phyloP scores from a whole-genome alignment of 2,329 filamentous ascomycete species.

The Macroventuria anomochaeta region DNA sequence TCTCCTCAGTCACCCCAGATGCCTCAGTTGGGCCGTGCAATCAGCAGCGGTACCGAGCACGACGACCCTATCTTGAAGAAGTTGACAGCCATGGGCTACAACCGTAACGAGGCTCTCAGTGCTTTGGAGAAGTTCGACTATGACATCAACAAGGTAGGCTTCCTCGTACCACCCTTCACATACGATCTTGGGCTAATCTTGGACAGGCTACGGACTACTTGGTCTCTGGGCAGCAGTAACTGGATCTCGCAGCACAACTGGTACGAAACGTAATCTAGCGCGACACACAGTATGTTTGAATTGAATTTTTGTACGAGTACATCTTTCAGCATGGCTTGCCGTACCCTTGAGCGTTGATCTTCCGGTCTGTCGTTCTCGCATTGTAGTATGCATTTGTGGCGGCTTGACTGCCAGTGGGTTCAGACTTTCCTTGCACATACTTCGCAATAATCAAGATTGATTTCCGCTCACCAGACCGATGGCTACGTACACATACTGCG shows the following conservation, averaged over 20 bases:
- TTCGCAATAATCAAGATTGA: slow-evolving; percentile 27
- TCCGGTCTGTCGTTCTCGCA: slow-evolving; percentile 19
- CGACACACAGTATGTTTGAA: slow-evolving; percentile 14
- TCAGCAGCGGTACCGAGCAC: slow-evolving; percentile 77
- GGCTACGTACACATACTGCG: background rate
- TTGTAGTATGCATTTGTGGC: slow-evolving; percentile 22
- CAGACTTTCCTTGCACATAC: slow-evolving; percentile 34
- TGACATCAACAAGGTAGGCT: slow-evolving; percentile 85
- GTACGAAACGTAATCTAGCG: slow-evolving; percentile 15
- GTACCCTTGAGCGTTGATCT: slow-evolving; percentile 34
- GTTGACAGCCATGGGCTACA: slow-evolving; percentile 87
- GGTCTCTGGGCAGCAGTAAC: slow-evolving; percentile 27
- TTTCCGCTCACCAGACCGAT: slow-evolving; percentile 8
- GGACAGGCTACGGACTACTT: slow-evolving; percentile 46
- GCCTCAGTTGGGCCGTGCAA: slow-evolving; percentile 67
- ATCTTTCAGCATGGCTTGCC: slow-evolving; percentile 37
- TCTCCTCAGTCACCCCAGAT: slow-evolving; percentile 33
- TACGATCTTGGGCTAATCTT: slow-evolving; percentile 26
- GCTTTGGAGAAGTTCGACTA: slow-evolving; percentile 96
- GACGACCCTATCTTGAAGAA: slow-evolving; percentile 93
- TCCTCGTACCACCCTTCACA: background rate
- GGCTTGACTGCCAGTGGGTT: slow-evolving; percentile 13
- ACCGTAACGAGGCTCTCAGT: slow-evolving; percentile 72
- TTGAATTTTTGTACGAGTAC: slow-evolving; percentile 42
- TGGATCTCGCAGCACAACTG: background rate